A percentile compares a stretch with the other conserved stretches of the same genome.
Evolutionary conservation across 2,329 filamentous ascomycete genomes (phyloP).

Genomic region (Penicillium sp.): DNA sequence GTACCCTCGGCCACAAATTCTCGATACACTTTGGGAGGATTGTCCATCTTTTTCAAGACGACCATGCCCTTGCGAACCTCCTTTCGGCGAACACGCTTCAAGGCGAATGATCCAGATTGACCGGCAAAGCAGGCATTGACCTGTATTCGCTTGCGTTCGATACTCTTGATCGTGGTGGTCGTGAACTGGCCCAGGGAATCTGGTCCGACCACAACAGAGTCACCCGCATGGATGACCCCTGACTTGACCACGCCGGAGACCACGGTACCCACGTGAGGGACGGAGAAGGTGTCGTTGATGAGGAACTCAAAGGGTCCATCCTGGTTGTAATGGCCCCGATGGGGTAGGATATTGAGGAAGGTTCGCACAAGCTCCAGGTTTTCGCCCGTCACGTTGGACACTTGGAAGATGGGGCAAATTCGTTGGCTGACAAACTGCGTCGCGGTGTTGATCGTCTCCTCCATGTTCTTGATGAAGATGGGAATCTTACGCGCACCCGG

Average conservation of each 20-base stretch:
- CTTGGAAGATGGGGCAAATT: conserved; percentile 95
- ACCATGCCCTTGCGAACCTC: conserved; percentile 99
- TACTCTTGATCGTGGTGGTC: conserved; percentile 79
- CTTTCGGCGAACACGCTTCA: conserved; percentile 80
- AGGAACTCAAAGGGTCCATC: conserved; percentile 89
- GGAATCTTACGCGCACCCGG: conserved; percentile 92
- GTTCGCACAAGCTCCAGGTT: conserved; percentile 83
- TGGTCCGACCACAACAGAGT: conserved; percentile 80
- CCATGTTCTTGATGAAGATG: conserved; percentile 84
- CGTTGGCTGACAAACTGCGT: conserved; percentile 92
- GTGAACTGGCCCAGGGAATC: conserved; percentile 87
- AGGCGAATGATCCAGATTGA: conserved; percentile 84
- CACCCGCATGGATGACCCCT: conserved; percentile 83
- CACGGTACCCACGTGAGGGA: conserved; percentile 93
- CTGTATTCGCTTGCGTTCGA: conserved; percentile 86
- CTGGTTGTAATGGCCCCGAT: conserved; percentile 86
- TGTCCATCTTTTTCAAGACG: conserved; percentile 76
- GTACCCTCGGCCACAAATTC: conserved; percentile 74
- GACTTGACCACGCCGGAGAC: conserved; percentile 89
- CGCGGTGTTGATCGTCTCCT: conserved; percentile 90
- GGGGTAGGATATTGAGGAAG: conserved; percentile 91
- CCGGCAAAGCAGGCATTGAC: conserved; percentile 85
- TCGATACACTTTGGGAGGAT: conserved; percentile 64
- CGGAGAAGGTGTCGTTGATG: conserved; percentile 95
- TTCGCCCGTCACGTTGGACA: conserved; percentile 94